A percentile compares a stretch with the other conserved stretches of the same genome.
phyloP scores from a whole-genome alignment of 305 asterid genomes.

The Fraxinus albicans region DNA sequence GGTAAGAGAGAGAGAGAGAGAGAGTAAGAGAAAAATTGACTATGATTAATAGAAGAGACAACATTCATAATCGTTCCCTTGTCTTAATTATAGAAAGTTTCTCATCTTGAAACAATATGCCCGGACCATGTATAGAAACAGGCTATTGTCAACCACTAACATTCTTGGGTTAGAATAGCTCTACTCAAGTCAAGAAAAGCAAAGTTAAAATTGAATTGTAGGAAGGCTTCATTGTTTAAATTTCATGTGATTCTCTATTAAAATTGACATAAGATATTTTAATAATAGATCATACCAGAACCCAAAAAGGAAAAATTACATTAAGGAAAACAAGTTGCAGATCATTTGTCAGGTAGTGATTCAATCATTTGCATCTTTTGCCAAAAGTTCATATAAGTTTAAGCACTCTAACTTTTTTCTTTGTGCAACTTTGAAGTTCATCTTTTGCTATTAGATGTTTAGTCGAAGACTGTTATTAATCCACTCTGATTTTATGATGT shows the following conservation, averaged over 20 bases:
- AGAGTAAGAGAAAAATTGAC: constrained; percentile 7
- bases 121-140: too few relatives aligned
- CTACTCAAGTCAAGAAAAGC: too few relatives aligned
- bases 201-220: too few relatives aligned
- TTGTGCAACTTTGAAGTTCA: not conserved
- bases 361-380: not conserved
- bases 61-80: not conserved
- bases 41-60: constrained; percentile 22
- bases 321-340: not conserved
- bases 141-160: too few relatives aligned
- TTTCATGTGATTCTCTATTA: too few relatives aligned
- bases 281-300: not conserved
- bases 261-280: not conserved
- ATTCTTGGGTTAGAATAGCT: too few relatives aligned
- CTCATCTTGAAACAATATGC: too few relatives aligned
- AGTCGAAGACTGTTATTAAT: not conserved
- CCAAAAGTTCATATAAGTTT: not conserved
- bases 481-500: not conserved
- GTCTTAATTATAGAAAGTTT: not conserved
- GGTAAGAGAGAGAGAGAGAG: not conserved
- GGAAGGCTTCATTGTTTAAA: too few relatives aligned
- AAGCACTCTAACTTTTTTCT: not conserved
- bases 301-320: not conserved
- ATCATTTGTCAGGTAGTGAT: not conserved
- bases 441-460: not conserved